Conservation (phyloP, 2,329 filamentous ascomycete species). For the Calycina marina region DNA sequence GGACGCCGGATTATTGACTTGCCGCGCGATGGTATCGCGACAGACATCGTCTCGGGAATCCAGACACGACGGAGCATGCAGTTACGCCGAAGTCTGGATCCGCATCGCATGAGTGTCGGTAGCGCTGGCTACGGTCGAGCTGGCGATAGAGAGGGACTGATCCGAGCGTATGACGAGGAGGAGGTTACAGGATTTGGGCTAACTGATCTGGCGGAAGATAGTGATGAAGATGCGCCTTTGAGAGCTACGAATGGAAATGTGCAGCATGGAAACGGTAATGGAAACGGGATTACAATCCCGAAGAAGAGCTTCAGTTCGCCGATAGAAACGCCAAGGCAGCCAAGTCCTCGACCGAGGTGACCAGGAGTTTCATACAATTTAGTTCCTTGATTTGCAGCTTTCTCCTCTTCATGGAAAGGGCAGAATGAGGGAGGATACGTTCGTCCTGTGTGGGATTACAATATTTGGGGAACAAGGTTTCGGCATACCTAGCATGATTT, state of each 20-base stretch:
- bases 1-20: slow-evolving; percentile 52
- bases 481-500: slow-evolving; percentile 5
- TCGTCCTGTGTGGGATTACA: too few relatives aligned
- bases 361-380: too few relatives aligned
- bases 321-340: slow-evolving; percentile 11
- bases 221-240: slow-evolving; percentile 39
- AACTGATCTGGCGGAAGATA: slow-evolving; percentile 65
- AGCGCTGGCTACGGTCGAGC: slow-evolving; percentile 38
- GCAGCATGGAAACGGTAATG: slow-evolving; percentile 13
- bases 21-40: slow-evolving; percentile 65
- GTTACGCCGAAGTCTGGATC: slow-evolving; percentile 55
- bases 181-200: slow-evolving; percentile 59
- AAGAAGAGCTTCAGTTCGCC: slow-evolving; percentile 19
- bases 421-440: too few relatives aligned
- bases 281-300: slow-evolving; percentile 23
- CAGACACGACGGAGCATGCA: slow-evolving; percentile 93
- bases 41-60: slow-evolving; percentile 77
- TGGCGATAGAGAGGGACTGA: slow-evolving; percentile 65
- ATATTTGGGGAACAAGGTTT: too few relatives aligned
- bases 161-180: slow-evolving; percentile 81
- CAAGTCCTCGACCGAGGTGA: background rate
- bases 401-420: too few relatives aligned
- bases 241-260: slow-evolving; percentile 15
- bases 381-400: too few relatives aligned
- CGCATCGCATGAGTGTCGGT: slow-evolving; percentile 45